Base-by-base conservation (phyloP, 2,329 filamentous ascomycete genomes). In the Trichoderma sp. region DNA sequence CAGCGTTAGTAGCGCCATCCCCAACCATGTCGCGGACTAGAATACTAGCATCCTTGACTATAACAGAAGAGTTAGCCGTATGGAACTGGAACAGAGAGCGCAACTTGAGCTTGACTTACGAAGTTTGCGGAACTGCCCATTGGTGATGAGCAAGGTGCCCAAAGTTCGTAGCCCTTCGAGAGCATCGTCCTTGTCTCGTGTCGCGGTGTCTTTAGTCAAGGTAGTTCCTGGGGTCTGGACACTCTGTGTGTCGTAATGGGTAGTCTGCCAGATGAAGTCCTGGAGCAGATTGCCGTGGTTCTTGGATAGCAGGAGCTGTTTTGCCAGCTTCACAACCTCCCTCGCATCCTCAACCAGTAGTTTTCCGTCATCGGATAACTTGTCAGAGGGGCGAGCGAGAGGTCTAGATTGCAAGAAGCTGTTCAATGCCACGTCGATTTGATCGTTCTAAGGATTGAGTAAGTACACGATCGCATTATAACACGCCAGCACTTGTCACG, bases 191-290 rank as follows among this genome's bases (percentile, higher is more conserved):
- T 92, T 93, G 80, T 99, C 93, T 79, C 95, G 91, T 83, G 92
- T 90, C 30, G 93, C 93, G 2, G 88, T 87, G 1, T 93, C 90
- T 84, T 94, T 97, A 79, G 90, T 88, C 62, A 97, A 77, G 0
- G 94, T 92, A 1, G 89, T 87, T 71, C 86, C 85, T 4, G 93
- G 93, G 1, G 86, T 82, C 72, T 83, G 81, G 30, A 93, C 86
- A 66, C 87, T 85, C 77, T 86, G 90, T 71, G 88, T 84, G 68
- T 90, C 89, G 74, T 96, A 90, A 61, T 92, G 88, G 79, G 94
- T 90, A 0, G 94, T 95, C 80, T 97, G 93, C 92, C 93, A 99
- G 82, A 98, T 93, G 82, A 99, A 98, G 78, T 99, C 95, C 80
- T 99, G 96, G 24, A 99, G 85, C 72, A 98, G 84, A 78, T 99